Percentiles rank a stretch among this genome's conserved stretches.
These are phyloP conservation scores for Alnus rubra DNA, from an alignment of 306 rosid genomes.

Conservation along the genomic window DNA sequence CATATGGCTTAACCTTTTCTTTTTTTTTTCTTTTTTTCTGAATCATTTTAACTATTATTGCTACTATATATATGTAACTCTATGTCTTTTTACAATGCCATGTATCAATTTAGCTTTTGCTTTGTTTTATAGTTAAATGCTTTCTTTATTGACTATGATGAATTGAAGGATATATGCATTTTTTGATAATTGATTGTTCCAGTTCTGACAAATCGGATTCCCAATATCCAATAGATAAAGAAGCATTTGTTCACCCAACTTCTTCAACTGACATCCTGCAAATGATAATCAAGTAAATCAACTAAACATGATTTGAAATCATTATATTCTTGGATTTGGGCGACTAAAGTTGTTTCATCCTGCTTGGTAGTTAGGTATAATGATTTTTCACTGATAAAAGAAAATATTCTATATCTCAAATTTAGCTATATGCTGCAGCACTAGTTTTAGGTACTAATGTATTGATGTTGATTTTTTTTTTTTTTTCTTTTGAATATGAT, in stretches of 20 bases:
- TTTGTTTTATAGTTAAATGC: no score
- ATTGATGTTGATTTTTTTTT: neutral
- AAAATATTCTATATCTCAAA: no score
- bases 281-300: neutral
- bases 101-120: no score
- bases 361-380: neutral
- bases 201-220: neutral
- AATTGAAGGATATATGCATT: neutral
- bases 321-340: neutral
- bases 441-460: neutral
- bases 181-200: neutral
- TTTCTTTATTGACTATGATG: no score
- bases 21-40: no score
- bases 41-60: no score
- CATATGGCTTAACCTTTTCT: no score
- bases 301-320: neutral
- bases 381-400: neutral
- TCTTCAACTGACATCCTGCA: neutral
- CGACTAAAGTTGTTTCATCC: neutral
- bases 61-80: no score
- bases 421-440: neutral
- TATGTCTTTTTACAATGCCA: no score
- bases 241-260: neutral
- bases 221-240: neutral
- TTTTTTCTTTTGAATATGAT: slow-evolving; percentile 7